These are phyloP conservation scores for Pyrenochaeta sp. DNA, from an alignment of 2,329 filamentous ascomycete genomes.

Conservation along the genomic window DNA sequence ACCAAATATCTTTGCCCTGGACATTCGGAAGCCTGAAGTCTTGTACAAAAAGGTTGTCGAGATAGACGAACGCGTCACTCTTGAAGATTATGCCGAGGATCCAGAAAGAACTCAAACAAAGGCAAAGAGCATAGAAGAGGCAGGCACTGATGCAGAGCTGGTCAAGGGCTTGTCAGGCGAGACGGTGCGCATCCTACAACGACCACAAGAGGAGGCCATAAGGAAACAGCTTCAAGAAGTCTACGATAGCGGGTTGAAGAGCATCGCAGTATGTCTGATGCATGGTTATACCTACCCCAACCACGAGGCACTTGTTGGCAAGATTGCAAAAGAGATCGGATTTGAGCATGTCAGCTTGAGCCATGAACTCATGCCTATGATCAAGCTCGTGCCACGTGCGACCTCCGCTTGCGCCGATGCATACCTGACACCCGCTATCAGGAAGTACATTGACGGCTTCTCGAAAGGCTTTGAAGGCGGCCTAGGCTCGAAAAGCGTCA, in stretches of 20 bases:
- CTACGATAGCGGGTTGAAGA: slow-evolving; percentile 74
- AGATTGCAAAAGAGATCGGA: slow-evolving; percentile 79
- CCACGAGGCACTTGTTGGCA: slow-evolving; percentile 81
- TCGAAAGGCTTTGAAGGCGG: slow-evolving; percentile 81
- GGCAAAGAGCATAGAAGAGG: slow-evolving; percentile 59
- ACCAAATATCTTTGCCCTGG: slow-evolving; percentile 89
- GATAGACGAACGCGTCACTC: slow-evolving; percentile 86
- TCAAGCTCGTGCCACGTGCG: slow-evolving; percentile 77
- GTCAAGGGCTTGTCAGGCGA: slow-evolving; percentile 78
- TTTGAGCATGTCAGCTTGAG: slow-evolving; percentile 84
- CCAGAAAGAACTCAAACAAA: slow-evolving; percentile 70
- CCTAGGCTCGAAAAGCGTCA: slow-evolving; percentile 77
- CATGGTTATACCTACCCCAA: slow-evolving; percentile 91
- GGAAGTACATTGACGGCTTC: slow-evolving; percentile 80
- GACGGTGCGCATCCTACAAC: slow-evolving; percentile 72
- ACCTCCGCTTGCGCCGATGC: slow-evolving; percentile 82
- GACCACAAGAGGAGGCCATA: slow-evolving; percentile 66
- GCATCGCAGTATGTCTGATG: slow-evolving; percentile 89
- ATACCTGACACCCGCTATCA: slow-evolving; percentile 80
- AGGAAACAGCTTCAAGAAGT: slow-evolving; percentile 69
- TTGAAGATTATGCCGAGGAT: slow-evolving; percentile 92
- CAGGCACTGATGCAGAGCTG: slow-evolving; percentile 59
- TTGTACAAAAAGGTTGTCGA: slow-evolving; percentile 87
- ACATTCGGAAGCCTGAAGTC: slow-evolving; percentile 85
- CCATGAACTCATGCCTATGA: slow-evolving; percentile 86